Conservation (phyloP, 2,329 filamentous ascomycete species). For the Arthrobotrys entomopaga region DNA sequence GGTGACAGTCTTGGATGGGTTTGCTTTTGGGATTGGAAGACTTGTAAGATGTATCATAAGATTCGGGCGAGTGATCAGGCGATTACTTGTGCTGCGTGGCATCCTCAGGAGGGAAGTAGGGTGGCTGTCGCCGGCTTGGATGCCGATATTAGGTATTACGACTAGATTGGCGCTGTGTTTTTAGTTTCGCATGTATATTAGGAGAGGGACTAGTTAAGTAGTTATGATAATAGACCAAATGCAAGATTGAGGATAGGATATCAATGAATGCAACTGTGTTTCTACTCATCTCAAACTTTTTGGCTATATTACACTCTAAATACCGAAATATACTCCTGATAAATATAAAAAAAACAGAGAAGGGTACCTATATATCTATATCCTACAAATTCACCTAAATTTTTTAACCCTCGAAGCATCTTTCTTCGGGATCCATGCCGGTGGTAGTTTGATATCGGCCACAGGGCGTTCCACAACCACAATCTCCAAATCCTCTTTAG, state of each 20-base stretch:
- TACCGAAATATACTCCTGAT: conserved; percentile 24
- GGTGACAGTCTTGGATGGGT: conserved; percentile 90
- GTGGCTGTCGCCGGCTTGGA: conserved; percentile 89
- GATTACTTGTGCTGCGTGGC: conserved; percentile 90
- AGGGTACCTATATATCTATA: conserved; percentile 5
- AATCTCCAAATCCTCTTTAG: conserved; percentile 71
- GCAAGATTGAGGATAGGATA: background rate
- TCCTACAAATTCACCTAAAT: conserved; percentile 39
- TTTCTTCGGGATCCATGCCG: conserved; percentile 60
- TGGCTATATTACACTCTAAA: conserved; percentile 52
- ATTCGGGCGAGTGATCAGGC: conserved; percentile 84
- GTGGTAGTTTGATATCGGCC: conserved; percentile 82
- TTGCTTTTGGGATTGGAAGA: conserved; percentile 99
- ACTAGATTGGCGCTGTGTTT: conserved; percentile 2
- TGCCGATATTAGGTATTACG: conserved; percentile 51
- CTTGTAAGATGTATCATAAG: conserved; percentile 98
- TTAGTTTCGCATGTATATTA: conserved; percentile 36
- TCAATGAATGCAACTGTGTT: background rate
- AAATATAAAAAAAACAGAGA: conserved; percentile 17
- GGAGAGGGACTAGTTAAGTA: conserved; percentile 1
- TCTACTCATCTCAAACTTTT: conserved; percentile 30
- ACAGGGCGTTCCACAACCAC: conserved; percentile 86
- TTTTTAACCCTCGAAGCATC: conserved; percentile 25
- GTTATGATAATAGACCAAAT: conserved; percentile 2
- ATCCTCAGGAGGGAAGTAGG: conserved; percentile 97